Evolutionary conservation across 1,284 basidiomycete species (phyloP).

Genomic region (Ustilago trichophora): DNA sequence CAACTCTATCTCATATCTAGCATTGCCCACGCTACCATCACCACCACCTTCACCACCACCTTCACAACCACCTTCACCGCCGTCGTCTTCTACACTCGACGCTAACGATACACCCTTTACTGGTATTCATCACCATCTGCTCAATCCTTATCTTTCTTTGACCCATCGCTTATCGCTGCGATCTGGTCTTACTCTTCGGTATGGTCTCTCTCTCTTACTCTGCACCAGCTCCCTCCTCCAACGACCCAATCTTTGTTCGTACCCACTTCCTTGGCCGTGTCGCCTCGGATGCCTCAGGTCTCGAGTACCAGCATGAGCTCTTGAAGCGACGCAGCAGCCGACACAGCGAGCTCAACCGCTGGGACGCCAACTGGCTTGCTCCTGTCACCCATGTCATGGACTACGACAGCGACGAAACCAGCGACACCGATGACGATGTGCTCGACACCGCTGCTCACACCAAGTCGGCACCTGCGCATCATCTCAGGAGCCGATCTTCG

Average conservation of each 20-base stretch:
- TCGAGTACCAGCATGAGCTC: conserved; percentile 34
- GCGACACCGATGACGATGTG: conserved; percentile 31
- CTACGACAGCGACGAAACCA: conserved; percentile 35
- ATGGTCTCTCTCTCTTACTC: conserved; percentile 37
- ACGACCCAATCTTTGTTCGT: conserved; percentile 42
- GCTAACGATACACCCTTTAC: not conserved
- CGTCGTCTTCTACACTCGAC: not conserved
- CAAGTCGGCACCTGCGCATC: conserved; percentile 2
- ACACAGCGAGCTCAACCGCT: conserved; percentile 34
- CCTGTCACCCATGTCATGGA: conserved; percentile 20
- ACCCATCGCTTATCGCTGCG: not conserved
- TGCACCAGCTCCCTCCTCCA: conserved; percentile 15
- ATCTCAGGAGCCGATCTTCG: conserved; percentile 17
- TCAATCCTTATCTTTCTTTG: not conserved
- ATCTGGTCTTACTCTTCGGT: not conserved
- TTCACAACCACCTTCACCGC: not conserved
- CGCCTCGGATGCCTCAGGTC: conserved; percentile 37
- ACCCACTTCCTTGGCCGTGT: conserved; percentile 47
- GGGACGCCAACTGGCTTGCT: conserved; percentile 36
- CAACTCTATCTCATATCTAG: not conserved
- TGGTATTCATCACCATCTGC: not conserved
- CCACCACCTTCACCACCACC: not conserved
- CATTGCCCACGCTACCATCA: not conserved
- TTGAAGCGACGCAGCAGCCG: conserved; percentile 37
- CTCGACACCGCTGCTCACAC: not conserved